A percentile compares a stretch with the other conserved stretches of the same genome.
phyloP scores from a whole-genome alignment of 805 yeast genomes.

The Candida bentonensis region DNA sequence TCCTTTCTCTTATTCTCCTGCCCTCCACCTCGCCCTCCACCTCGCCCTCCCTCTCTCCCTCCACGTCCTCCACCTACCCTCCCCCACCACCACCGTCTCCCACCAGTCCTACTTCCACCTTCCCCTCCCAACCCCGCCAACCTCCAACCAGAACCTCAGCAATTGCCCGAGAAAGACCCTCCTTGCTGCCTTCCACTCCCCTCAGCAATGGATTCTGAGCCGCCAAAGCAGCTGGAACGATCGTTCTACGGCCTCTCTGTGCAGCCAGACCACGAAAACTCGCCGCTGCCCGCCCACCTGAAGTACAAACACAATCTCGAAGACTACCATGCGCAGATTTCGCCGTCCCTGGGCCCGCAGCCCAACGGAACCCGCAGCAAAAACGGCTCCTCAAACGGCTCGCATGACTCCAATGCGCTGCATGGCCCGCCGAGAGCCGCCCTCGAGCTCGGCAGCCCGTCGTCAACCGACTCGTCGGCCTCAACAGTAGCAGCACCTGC shows the following conservation, averaged over 20 bases:
- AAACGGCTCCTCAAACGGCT: neutral
- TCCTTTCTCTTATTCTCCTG: no score
- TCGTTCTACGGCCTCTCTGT: neutral
- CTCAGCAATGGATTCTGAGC: no score
- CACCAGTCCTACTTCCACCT: no score
- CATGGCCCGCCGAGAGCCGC: neutral
- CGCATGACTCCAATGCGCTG: neutral
- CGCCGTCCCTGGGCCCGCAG: neutral
- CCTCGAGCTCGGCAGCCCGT: neutral
- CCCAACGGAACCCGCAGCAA: neutral
- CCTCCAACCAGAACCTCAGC: no score
- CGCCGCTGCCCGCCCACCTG: neutral
- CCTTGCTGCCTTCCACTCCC: no score
- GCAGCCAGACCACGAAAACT: neutral
- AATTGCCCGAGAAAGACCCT: no score
- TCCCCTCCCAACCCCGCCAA: no score
- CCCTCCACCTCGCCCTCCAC: no score
- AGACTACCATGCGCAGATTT: neutral
- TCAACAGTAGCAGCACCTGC: neutral
- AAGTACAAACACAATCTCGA: neutral
- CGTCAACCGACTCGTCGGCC: no score
- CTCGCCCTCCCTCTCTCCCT: no score
- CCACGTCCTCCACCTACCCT: no score
- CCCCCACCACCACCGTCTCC: no score
- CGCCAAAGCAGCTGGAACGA: slow-evolving; percentile 1